Conservation (phyloP, 345 rosid species). For the Punica granatum region DNA sequence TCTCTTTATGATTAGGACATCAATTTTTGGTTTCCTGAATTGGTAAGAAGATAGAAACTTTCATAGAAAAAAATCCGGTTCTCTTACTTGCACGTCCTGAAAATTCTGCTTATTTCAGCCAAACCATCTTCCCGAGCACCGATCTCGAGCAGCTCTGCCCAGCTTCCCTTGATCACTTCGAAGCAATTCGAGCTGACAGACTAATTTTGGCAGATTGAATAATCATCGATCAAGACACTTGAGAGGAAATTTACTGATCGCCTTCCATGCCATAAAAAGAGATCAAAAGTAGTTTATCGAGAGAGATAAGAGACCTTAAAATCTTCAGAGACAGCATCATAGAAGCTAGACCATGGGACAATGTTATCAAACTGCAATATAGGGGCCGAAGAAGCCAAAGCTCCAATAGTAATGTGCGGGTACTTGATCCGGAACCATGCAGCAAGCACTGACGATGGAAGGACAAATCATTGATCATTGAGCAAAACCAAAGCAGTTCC, state of each 20-base stretch:
- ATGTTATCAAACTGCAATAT: constrained; percentile 62
- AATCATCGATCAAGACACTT: neutral
- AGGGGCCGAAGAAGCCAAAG: constrained; percentile 81
- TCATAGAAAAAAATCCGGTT: neutral
- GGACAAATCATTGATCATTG: constrained; percentile 7
- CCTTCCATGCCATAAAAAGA: neutral
- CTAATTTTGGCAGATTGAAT: neutral
- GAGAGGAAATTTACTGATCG: neutral
- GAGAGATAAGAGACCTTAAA: constrained; percentile 39
- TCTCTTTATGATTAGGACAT: neutral
- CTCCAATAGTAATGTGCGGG: constrained; percentile 74
- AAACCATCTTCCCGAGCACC: constrained; percentile 42
- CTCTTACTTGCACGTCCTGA: constrained; percentile 60
- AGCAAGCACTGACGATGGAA: constrained; percentile 55
- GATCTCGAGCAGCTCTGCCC: constrained; percentile 54
- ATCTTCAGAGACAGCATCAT: constrained; percentile 65
- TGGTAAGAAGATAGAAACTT: too few species aligned
- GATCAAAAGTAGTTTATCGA: neutral
- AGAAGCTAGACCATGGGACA: constrained; percentile 64
- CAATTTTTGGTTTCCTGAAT: neutral
- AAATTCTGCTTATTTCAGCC: constrained; percentile 46
- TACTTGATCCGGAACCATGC: constrained; percentile 84
- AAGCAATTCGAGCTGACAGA: constrained; percentile 48
- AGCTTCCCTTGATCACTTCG: constrained; percentile 62
- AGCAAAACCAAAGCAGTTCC: neutral